phyloP scores from a whole-genome alignment of 768 basidiomycete species.

The Auricularia sp. region DNA sequence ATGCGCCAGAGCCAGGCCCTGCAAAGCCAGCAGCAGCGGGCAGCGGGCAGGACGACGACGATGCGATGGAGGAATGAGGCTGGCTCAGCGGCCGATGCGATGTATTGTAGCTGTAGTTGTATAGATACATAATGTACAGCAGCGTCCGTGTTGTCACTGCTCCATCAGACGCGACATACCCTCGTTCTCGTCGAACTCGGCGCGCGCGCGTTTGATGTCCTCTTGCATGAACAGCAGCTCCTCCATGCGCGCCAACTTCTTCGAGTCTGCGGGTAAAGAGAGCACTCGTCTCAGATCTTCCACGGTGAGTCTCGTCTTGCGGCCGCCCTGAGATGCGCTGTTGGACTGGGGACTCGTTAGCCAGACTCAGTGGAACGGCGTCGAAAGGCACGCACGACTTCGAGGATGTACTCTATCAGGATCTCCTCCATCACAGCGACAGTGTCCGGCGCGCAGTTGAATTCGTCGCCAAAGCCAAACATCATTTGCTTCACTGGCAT shows the following conservation, averaged over 20 bases:
- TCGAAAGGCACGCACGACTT: constrained; percentile 52
- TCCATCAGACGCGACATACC: constrained; percentile 27
- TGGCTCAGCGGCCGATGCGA: neutral
- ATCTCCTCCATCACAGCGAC: constrained; percentile 93
- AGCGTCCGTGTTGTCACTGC: neutral
- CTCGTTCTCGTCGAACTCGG: constrained; percentile 58
- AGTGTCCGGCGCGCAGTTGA: constrained; percentile 78
- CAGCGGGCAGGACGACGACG: constrained; percentile 27
- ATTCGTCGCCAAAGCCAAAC: constrained; percentile 92
- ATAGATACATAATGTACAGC: neutral
- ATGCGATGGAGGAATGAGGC: constrained; percentile 61
- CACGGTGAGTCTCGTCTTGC: constrained; percentile 67
- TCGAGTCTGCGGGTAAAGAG: constrained; percentile 78
- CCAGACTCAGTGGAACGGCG: neutral
- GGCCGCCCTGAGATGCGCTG: constrained; percentile 57
- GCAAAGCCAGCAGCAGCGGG: constrained; percentile 1
- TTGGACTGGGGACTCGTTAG: constrained; percentile 43
- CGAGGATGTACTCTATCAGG: constrained; percentile 79
- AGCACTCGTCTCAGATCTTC: constrained; percentile 78
- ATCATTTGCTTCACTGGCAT: constrained; percentile 66
- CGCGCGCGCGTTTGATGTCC: constrained; percentile 81
- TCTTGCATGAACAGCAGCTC: constrained; percentile 90
- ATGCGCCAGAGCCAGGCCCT: constrained; percentile 15
- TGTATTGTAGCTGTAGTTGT: neutral
- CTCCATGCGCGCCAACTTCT: constrained; percentile 87